Percentiles rank a stretch among this genome's conserved stretches.
Conservation (phyloP, 1,139 yeast species). For the Pichiaceae sp. region DNA sequence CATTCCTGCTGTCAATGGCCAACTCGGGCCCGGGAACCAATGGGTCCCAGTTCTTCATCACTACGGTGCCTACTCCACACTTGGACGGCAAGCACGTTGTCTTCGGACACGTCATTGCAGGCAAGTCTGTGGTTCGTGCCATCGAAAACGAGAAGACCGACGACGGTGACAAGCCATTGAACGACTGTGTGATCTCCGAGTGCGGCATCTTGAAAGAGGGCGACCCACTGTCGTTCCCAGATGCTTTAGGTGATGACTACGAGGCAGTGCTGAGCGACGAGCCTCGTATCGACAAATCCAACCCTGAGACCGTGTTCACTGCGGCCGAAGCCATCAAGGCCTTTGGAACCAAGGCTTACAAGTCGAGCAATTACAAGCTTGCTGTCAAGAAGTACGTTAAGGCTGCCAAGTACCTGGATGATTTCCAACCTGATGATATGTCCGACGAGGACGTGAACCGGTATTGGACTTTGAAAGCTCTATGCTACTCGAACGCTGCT, state of each 20-base stretch:
- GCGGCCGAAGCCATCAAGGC: constrained; percentile 66
- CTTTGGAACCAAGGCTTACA: constrained; percentile 70
- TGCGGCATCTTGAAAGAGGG: constrained; percentile 71
- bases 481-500: constrained; percentile 65
- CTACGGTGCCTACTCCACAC: constrained; percentile 61
- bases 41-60: constrained; percentile 91
- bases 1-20: constrained; percentile 91
- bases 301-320: constrained; percentile 55
- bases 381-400: constrained; percentile 66
- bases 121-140: constrained; percentile 71
- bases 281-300: constrained; percentile 48
- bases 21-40: constrained; percentile 93
- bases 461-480: constrained; percentile 46
- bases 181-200: constrained; percentile 62
- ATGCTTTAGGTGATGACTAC: constrained; percentile 79
- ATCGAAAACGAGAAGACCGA: constrained; percentile 67
- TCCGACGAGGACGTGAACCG: constrained; percentile 41
- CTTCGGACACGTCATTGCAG: constrained; percentile 81
- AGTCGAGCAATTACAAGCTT: constrained; percentile 45
- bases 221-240: constrained; percentile 39
- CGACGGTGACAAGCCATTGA: constrained; percentile 53
- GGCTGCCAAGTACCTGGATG: constrained; percentile 59
- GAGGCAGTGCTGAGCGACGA: constrained; percentile 76
- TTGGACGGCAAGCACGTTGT: constrained; percentile 94
- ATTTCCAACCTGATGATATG: constrained; percentile 68